phyloP scores from a whole-genome alignment of 768 basidiomycete genomes.

The Galerina marginata region DNA sequence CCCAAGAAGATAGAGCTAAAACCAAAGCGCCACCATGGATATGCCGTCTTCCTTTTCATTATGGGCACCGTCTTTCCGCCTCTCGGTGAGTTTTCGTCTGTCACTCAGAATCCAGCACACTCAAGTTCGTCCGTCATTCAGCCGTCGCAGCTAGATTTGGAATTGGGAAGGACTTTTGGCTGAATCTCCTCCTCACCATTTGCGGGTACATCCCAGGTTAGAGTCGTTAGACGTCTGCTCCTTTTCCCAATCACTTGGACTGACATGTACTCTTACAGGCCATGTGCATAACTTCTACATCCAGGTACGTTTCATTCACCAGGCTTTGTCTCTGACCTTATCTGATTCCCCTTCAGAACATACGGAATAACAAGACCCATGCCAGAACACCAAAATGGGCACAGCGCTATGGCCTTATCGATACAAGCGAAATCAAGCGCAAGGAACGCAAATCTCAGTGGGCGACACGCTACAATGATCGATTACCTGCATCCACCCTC shows the following conservation, averaged over 20 bases:
- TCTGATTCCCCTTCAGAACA: constrained; percentile 61
- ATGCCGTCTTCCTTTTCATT: constrained; percentile 80
- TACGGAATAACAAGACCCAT: constrained; percentile 94
- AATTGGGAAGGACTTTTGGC: constrained; percentile 88
- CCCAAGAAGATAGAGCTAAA: constrained; percentile 61
- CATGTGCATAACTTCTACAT: constrained; percentile 95
- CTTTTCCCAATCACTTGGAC: constrained; percentile 5
- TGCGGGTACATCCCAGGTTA: constrained; percentile 89
- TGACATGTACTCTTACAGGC: constrained; percentile 46
- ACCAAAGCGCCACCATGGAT: constrained; percentile 82
- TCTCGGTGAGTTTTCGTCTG: constrained; percentile 60
- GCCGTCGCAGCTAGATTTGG: constrained; percentile 95
- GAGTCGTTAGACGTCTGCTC: neutral
- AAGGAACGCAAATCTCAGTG: constrained; percentile 84
- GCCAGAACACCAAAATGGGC: constrained; percentile 96
- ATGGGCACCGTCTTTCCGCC: constrained; percentile 92
- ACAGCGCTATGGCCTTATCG: constrained; percentile 86
- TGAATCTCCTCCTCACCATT: constrained; percentile 88
- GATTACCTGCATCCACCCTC: constrained; percentile 69
- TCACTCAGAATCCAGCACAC: neutral
- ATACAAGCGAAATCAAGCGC: constrained; percentile 77
- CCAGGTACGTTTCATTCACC: constrained; percentile 52
- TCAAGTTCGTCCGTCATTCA: constrained; percentile 34
- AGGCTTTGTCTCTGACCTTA: constrained; percentile 1
- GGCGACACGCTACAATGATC: constrained; percentile 86